Evolutionary conservation across 2,329 filamentous ascomycete species (phyloP).

Genomic region (Diaporthe sp.): DNA sequence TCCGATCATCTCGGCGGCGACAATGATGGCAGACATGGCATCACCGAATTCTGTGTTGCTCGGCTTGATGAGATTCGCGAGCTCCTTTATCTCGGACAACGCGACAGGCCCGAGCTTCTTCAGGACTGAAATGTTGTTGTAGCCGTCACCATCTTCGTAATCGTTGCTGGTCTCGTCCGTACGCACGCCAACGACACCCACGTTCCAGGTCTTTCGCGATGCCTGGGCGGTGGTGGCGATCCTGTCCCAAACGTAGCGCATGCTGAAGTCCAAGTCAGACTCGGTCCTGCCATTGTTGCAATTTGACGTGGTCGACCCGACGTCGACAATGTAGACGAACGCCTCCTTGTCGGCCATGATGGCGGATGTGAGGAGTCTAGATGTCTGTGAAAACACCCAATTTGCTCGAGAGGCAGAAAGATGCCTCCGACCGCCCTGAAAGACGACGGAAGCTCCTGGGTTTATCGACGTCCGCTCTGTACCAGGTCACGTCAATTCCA

Average conservation of each 20-base stretch:
- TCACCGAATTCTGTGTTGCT: conserved; percentile 81
- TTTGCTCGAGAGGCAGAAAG: not conserved
- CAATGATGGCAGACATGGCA: conserved; percentile 86
- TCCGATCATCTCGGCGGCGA: conserved; percentile 90
- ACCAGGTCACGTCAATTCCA: conserved; percentile 34
- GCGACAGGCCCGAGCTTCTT: conserved; percentile 74
- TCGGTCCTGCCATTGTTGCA: conserved; percentile 78
- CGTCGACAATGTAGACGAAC: conserved; percentile 90
- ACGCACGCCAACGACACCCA: conserved; percentile 86
- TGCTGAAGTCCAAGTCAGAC: conserved; percentile 88
- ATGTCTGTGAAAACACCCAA: not conserved
- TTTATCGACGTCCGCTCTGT: conserved; percentile 1
- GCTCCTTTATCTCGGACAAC: conserved; percentile 77
- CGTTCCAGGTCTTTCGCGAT: conserved; percentile 79
- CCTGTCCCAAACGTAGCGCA: conserved; percentile 96
- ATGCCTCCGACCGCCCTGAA: conserved; percentile 3
- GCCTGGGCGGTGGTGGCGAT: conserved; percentile 79
- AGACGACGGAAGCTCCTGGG: conserved; percentile 6
- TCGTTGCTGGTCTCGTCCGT: conserved; percentile 83
- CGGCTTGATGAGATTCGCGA: conserved; percentile 75
- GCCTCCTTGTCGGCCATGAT: conserved; percentile 94
- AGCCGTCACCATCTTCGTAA: conserved; percentile 76
- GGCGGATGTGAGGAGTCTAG: conserved; percentile 23
- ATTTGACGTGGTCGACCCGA: conserved; percentile 87
- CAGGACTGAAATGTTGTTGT: conserved; percentile 85